Base-by-base conservation (phyloP, 139 green algal species). In the Yamagishiella unicocca region DNA sequence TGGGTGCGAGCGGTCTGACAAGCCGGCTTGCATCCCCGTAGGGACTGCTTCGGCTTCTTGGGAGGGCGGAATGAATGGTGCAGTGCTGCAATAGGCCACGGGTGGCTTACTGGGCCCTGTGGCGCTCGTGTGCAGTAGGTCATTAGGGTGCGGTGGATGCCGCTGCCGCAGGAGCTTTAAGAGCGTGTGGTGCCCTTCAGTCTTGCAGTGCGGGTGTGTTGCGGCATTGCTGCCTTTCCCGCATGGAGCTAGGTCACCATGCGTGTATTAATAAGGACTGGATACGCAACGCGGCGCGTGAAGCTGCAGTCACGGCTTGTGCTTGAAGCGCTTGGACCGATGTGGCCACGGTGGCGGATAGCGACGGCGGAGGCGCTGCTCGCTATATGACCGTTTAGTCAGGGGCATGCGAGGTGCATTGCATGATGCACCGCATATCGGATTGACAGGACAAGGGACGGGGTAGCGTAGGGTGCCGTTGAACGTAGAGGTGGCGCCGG, bases 361-460 rank as follows among this genome's bases (percentile, higher is more conserved):
- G 72, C 37, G 72, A 55, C 42, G 70, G 70, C 25, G 22, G 14
- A 78, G 70, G 7, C 38, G 21, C 70, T 25, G 40, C n/a, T n/a
- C 70, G 70, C 43, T 62, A 62, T 22, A 80, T 80, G 72, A 80
- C 43, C 72, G 38, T 64, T 80, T 80, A 80, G 72, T 43, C 72
- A 80, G 72, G 72, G 43, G 43, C 42, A 80, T 80, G 72, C 72
- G 72, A 80, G 72, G 72, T 80, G 72, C 72, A 80, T 80, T 78
- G 27, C 43, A 80, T 62, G 43, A 80, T 80, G 72, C 72, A 80
- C 72, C 72, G 72, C 72, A 80, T 80, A 62, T 62, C 35, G 43
- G 72, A 46, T 76, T 78, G 72, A 80, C 72, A 80, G 19, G 43
- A 64, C 42, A 46, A 43, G 72, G 72, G 43, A 46, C 8, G 38